Percentiles rank a stretch among this genome's conserved stretches.
These are phyloP conservation scores for Macrophomina tecta DNA, from an alignment of 2,329 filamentous ascomycete genomes.

Conservation along the genomic window DNA sequence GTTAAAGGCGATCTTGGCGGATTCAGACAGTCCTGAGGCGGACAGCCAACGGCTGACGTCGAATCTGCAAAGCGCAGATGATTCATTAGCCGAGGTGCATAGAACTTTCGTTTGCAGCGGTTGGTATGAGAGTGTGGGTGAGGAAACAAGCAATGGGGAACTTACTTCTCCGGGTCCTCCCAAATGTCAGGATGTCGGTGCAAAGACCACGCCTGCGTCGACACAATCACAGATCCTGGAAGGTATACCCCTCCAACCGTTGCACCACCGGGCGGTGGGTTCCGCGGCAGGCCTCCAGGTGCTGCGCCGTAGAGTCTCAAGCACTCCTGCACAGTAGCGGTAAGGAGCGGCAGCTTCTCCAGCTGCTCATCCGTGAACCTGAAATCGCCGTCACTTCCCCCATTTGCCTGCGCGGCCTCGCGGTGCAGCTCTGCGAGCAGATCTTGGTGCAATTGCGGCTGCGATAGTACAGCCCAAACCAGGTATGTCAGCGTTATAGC, in stretches of 20 bases:
- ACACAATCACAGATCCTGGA: conserved; percentile 43
- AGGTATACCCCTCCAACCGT: conserved; percentile 44
- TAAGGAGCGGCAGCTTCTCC: conserved; percentile 39
- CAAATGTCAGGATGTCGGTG: conserved; percentile 39
- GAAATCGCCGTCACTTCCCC: conserved; percentile 27
- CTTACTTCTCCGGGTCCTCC: conserved; percentile 3
- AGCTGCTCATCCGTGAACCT: conserved; percentile 36
- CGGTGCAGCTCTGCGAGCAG: conserved; percentile 28
- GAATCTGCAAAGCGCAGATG: conserved; percentile 35
- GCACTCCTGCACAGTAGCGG: conserved; percentile 47
- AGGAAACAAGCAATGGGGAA: not conserved
- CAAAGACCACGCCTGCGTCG: conserved; percentile 47
- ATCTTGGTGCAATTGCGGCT: conserved; percentile 1
- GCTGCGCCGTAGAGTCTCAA: conserved; percentile 46
- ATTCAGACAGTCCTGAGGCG: conserved; percentile 32
- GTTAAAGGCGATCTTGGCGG: conserved; percentile 63
- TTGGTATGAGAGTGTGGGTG: too few species aligned
- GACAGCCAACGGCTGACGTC: conserved; percentile 41
- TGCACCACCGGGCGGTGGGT: conserved; percentile 43
- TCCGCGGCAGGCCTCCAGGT: conserved; percentile 43
- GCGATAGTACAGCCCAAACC: conserved; percentile 41
- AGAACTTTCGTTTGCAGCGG: too few species aligned
- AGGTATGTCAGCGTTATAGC: conserved; percentile 43
- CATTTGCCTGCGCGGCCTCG: conserved; percentile 24
- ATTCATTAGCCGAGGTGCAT: too few species aligned